Evolutionary conservation across 2,329 filamentous ascomycete genomes (phyloP).

Genomic region (Cryphonectria nitschkei): DNA sequence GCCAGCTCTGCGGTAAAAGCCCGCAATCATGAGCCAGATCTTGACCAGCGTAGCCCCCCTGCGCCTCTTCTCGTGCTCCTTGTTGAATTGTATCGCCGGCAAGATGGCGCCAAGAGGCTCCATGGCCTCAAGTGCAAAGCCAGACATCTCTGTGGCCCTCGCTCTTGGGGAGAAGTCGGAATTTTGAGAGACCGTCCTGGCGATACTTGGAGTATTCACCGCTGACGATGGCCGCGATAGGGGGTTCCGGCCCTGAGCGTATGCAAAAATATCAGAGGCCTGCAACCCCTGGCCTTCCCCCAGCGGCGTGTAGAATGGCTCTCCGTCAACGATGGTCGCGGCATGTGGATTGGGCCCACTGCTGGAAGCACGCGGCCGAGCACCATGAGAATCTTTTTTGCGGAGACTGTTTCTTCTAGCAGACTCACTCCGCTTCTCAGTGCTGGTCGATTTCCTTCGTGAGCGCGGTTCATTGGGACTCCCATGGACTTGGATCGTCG

Average conservation of each 20-base stretch:
- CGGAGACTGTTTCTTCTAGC: slow-evolving; percentile 55
- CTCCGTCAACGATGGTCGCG: slow-evolving; percentile 53
- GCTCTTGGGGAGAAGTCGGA: slow-evolving; percentile 49
- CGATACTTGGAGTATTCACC: slow-evolving; percentile 37
- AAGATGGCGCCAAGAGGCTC: slow-evolving; percentile 52
- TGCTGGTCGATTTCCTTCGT: slow-evolving; percentile 42
- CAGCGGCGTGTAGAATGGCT: slow-evolving; percentile 54
- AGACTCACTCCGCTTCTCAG: slow-evolving; percentile 51
- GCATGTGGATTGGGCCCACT: slow-evolving; percentile 44
- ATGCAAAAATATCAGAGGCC: slow-evolving; percentile 49
- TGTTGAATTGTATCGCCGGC: slow-evolving; percentile 58
- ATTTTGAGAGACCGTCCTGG: slow-evolving; percentile 41
- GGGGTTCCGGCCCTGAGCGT: slow-evolving; percentile 41
- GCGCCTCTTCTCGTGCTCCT: slow-evolving; percentile 55
- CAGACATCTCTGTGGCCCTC: slow-evolving; percentile 45
- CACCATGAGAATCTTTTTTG: slow-evolving; percentile 56
- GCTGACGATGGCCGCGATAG: slow-evolving; percentile 50
- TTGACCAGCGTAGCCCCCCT: slow-evolving; percentile 65
- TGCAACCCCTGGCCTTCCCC: slow-evolving; percentile 44
- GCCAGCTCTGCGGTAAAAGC: slow-evolving; percentile 81
- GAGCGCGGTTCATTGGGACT: slow-evolving; percentile 43
- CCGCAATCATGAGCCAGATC: slow-evolving; percentile 89
- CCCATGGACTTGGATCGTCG: slow-evolving; percentile 72
- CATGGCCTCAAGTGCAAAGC: slow-evolving; percentile 44
- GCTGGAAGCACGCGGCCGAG: slow-evolving; percentile 50